These are phyloP conservation scores for Podospora pseudoanserina DNA, from an alignment of 495 filamentous ascomycete species.

Conservation along the genomic window DNA sequence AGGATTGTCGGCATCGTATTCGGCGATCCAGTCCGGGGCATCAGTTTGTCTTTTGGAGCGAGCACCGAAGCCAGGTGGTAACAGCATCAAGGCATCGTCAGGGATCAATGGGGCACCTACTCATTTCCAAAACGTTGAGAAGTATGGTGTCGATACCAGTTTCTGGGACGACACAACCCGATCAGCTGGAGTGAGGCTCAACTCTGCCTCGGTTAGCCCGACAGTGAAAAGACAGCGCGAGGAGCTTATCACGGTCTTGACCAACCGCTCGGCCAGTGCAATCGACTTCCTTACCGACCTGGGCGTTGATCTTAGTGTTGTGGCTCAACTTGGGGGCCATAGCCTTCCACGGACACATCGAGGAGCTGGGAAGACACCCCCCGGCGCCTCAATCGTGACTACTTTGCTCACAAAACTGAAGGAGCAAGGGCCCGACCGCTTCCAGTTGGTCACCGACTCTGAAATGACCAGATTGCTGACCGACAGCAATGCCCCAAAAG, in stretches of 20 bases:
- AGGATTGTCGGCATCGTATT: conserved; percentile 47
- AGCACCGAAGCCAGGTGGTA: conserved; percentile 54
- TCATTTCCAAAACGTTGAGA: conserved; percentile 41
- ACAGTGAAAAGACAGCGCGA: conserved; percentile 29
- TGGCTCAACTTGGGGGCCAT: conserved; percentile 55
- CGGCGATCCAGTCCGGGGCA: conserved; percentile 44
- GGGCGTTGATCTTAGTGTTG: conserved; percentile 52
- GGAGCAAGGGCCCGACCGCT: conserved; percentile 37
- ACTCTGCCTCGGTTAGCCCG: conserved; percentile 11
- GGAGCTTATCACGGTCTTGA: conserved; percentile 42
- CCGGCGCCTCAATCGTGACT: conserved; percentile 51
- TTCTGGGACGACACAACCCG: conserved; percentile 54
- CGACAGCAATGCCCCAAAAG: not conserved
- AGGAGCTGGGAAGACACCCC: conserved; percentile 47
- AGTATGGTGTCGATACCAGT: conserved; percentile 28
- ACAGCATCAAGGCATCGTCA: conserved; percentile 60
- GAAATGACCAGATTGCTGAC: conserved; percentile 46
- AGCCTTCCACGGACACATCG: conserved; percentile 52
- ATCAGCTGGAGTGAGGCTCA: conserved; percentile 41
- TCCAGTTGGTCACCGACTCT: conserved; percentile 42
- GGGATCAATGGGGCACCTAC: conserved; percentile 60
- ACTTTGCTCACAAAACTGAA: conserved; percentile 46
- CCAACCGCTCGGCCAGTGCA: conserved; percentile 37
- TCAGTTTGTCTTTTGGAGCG: conserved; percentile 52
- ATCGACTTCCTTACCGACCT: conserved; percentile 52